Base-by-base conservation (phyloP, 176 grass and related monocot genomes). In the Typha latifolia region DNA sequence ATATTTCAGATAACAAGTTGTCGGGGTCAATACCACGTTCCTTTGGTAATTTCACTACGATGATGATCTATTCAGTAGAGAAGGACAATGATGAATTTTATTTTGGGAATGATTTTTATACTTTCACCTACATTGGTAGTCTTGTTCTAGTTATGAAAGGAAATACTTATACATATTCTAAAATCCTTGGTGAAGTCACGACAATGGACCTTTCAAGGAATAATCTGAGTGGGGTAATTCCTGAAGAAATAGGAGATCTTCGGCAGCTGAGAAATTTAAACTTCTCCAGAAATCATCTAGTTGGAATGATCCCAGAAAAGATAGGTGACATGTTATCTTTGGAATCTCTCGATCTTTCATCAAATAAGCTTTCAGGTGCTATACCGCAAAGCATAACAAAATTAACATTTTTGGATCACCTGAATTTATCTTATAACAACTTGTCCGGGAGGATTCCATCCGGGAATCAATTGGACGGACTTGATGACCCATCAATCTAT, bases 1-100 rank as follows among this genome's bases (percentile, higher is more conserved):
- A 87, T 43, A 21, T 86, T 37, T 53, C 79, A 1, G 48, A 20
- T 51, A 86, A 86, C 50, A 76, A 62, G 0, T 27, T 87, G 2
- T 76, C 84, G 4, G 80, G 84, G 12, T 5, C 1, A n/a, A 51
- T 87, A 53, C 84, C 75, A 16, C 0, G 62, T 20, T 62, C 62
- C n/a, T 0, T 87, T 47, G 48, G 9, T 2, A 43, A 87, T 3
- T 48, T 82, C 32, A 67, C 12, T 2, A 57, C 69, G 3, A 53
- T 53, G 2, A 78, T 82, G 79, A 34, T 53, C 51, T 53, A n/a
- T 53, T 3, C 13, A 4, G 13, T 12, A n/a, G 5, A 0, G 13
- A 3, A 53, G 4, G n/a, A n/a, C n/a, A 14, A n/a, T 53, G 9
- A 14, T 53, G 24, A 26, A 1, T 9, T 53, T 14, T n/a, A 15